Evolutionary conservation across 441 rosid species (phyloP).

Genomic region (Adansonia rubrostipa): DNA sequence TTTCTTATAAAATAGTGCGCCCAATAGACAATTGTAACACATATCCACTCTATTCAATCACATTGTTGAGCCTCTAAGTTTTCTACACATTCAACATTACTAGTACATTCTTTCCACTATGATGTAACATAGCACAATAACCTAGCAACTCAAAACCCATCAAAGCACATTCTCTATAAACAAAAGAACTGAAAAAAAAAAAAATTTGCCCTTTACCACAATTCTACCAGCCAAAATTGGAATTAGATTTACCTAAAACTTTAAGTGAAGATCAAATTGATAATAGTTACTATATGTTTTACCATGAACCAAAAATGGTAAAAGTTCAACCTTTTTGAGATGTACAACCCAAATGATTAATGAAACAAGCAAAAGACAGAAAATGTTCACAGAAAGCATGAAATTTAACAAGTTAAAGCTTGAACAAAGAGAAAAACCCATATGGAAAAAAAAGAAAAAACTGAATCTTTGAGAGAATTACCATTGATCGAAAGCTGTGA

Average conservation of each 20-base stretch:
- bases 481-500: background rate
- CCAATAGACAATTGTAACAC: too few species aligned
- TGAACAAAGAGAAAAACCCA: background rate
- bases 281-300: too few species aligned
- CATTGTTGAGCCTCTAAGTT: background rate
- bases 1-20: background rate
- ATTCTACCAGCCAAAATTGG: too few species aligned
- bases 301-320: background rate
- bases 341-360: background rate
- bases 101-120: background rate
- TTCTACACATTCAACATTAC: background rate
- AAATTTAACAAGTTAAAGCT: background rate
- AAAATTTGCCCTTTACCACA: background rate
- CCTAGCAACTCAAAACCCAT: background rate
- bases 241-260: too few species aligned
- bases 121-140: background rate
- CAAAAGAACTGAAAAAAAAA: background rate
- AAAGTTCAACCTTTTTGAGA: background rate
- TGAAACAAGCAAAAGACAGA: background rate
- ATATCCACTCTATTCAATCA: too few species aligned
- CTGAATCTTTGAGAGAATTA: background rate
- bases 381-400: background rate
- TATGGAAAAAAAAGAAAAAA: too few species aligned
- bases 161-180: background rate
- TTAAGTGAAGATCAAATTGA: background rate